A percentile compares a stretch with the other conserved stretches of the same genome.
phyloP scores from a whole-genome alignment of 768 basidiomycete genomes.

The Leccinum imitatum region DNA sequence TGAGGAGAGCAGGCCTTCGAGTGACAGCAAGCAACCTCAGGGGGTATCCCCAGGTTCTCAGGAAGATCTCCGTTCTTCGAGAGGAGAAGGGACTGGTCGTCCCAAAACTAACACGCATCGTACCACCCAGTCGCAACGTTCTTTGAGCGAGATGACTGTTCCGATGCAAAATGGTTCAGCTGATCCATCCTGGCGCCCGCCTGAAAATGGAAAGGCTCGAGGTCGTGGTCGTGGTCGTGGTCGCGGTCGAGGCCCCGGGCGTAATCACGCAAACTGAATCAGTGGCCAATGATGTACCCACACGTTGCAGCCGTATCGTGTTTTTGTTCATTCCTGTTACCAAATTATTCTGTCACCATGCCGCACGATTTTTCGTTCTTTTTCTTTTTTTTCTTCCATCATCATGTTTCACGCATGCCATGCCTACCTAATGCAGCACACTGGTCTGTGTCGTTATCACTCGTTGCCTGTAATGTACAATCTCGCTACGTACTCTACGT shows the following conservation, averaged over 20 bases:
- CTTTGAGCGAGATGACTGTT: constrained; percentile 1
- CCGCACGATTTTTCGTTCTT: constrained; percentile 12
- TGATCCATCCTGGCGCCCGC: constrained; percentile 10
- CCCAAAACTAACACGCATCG: neutral
- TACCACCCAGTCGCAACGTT: constrained; percentile 1
- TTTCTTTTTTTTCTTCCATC: constrained; percentile 3
- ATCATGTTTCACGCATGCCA: constrained; percentile 24
- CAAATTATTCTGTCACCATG: constrained; percentile 20
- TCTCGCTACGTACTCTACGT: constrained; percentile 8
- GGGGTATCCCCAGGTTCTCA: constrained; percentile 8
- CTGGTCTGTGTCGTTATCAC: constrained; percentile 12
- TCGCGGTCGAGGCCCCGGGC: constrained; percentile 38
- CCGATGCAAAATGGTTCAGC: constrained; percentile 3
- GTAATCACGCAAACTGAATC: constrained; percentile 34
- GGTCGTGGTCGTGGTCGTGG: constrained; percentile 44
- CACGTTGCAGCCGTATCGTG: constrained; percentile 18
- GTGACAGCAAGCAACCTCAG: constrained; percentile 16
- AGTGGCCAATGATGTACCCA: constrained; percentile 6
- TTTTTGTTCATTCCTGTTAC: constrained; percentile 22
- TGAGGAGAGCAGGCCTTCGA: constrained; percentile 10
- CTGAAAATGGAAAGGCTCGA: constrained; percentile 28
- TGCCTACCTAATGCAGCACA: constrained; percentile 20
- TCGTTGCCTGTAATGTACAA: constrained; percentile 13
- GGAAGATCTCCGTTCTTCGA: constrained; percentile 3
- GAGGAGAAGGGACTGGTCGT: constrained; percentile 16